These are phyloP conservation scores for Aulographum hederae DNA, from an alignment of 2,329 filamentous ascomycete genomes.

Conservation along the genomic window DNA sequence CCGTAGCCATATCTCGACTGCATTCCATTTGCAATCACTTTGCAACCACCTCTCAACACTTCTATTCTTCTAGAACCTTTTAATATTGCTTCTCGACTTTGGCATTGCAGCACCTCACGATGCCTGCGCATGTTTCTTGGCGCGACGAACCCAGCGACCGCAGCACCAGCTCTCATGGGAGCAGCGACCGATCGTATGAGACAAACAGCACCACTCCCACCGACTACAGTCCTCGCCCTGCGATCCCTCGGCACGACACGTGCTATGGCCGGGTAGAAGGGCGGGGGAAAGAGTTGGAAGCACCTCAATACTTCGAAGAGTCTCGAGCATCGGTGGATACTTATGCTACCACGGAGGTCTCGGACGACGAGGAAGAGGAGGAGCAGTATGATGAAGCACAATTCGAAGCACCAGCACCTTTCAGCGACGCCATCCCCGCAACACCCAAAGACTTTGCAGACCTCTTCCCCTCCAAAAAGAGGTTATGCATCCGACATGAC, in stretches of 20 bases:
- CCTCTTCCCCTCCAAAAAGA: slow-evolving; percentile 71
- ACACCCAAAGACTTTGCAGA: slow-evolving; percentile 67
- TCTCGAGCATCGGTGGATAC: slow-evolving; percentile 51
- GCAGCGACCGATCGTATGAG: slow-evolving; percentile 3
- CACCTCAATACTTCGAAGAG: slow-evolving; percentile 17
- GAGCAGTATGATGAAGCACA: slow-evolving; percentile 28
- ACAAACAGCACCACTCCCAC: slow-evolving; percentile 7
- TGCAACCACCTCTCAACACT: no score
- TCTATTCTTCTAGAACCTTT: no score
- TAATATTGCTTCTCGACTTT: no score
- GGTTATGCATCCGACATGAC: slow-evolving; percentile 72
- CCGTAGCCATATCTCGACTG: no score
- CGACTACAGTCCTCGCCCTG: slow-evolving; percentile 12
- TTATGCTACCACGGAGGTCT: slow-evolving; percentile 56
- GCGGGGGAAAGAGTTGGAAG: slow-evolving; percentile 9
- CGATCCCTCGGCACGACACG: slow-evolving; percentile 11
- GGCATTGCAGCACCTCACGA: no score
- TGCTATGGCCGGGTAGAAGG: slow-evolving; percentile 8
- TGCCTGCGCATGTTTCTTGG: not conserved
- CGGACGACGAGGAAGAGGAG: slow-evolving; percentile 36
- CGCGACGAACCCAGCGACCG: not conserved
- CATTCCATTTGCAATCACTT: no score
- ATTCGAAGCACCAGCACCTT: slow-evolving; percentile 41
- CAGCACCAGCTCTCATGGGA: not conserved
- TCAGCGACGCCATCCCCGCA: slow-evolving; percentile 50